Conservation (phyloP, 2,329 filamentous ascomycete genomes). For the Lachnellula cervina region DNA sequence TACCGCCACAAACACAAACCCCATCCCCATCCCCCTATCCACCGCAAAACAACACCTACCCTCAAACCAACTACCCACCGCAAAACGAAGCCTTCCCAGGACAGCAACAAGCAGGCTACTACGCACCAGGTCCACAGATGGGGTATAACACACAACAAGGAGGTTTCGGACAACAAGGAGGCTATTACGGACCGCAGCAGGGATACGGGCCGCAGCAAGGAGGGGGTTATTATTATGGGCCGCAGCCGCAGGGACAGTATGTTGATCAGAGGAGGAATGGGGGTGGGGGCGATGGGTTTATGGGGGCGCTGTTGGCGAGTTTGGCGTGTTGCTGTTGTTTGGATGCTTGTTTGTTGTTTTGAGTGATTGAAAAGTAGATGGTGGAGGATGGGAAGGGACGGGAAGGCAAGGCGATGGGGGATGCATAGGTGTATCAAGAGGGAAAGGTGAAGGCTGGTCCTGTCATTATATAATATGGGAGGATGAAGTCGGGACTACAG, state of each 20-base stretch:
- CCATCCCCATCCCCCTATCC: too few relatives aligned
- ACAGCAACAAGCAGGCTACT: conserved; percentile 20
- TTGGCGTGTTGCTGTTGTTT: conserved; percentile 49
- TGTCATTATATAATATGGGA: not conserved
- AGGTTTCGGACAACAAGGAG: conserved; percentile 5
- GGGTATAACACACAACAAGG: conserved; percentile 18
- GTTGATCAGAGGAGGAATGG: conserved; percentile 31
- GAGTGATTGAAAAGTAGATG: not conserved
- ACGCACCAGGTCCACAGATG: conserved; percentile 23
- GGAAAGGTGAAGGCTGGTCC: not conserved
- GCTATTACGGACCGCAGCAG: conserved; percentile 5
- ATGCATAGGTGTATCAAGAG: not conserved
- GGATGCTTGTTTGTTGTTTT: conserved; percentile 41
- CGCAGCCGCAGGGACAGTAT: conserved; percentile 36
- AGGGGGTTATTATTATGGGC: conserved; percentile 3
- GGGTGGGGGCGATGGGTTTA: conserved; percentile 32
- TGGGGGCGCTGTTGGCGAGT: conserved; percentile 39
- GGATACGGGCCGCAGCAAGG: conserved; percentile 5
- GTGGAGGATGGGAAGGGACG: not conserved
- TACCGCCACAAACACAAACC: too few relatives aligned
- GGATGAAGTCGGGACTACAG: too few relatives aligned
- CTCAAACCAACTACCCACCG: too few relatives aligned
- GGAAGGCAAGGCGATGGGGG: too few relatives aligned
- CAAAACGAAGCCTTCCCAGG: too few relatives aligned
- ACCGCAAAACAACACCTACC: too few relatives aligned